These are phyloP conservation scores for Xylaria polymorpha DNA, from an alignment of 2,329 filamentous ascomycete genomes.

Conservation along the genomic window DNA sequence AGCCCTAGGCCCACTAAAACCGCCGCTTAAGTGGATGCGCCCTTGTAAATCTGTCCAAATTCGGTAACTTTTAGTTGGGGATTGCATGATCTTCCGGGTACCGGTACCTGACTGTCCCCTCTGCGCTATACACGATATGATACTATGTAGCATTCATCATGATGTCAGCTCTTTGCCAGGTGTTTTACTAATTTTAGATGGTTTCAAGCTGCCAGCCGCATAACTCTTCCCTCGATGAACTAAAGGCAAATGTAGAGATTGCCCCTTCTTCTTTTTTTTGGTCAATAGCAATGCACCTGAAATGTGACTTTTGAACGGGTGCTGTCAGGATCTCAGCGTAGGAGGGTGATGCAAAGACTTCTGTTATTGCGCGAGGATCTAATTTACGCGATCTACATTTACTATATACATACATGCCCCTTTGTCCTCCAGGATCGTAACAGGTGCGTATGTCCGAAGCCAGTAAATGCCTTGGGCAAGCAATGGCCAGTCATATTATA, in stretches of 20 bases:
- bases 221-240: no score
- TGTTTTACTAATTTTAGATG: neutral
- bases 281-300: neutral
- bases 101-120: constrained; percentile 14
- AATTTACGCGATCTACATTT: no score
- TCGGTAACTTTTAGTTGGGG: constrained; percentile 19
- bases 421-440: no score
- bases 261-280: neutral
- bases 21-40: neutral
- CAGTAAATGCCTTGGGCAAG: neutral
- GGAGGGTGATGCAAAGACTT: no score
- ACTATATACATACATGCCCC: no score
- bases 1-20: neutral
- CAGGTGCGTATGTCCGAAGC: neutral
- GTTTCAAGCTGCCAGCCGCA: neutral
- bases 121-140: neutral
- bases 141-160: neutral
- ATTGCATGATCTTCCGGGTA: constrained; percentile 10
- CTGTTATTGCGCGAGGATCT: no score
- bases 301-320: neutral
- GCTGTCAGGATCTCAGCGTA: no score
- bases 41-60: constrained; percentile 22
- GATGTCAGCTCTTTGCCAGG: neutral
- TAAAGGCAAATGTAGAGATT: no score
- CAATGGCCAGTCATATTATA: neutral